These are phyloP conservation scores for Phaseolus lunatus DNA, from an alignment of 306 rosid species.

Conservation along the genomic window DNA sequence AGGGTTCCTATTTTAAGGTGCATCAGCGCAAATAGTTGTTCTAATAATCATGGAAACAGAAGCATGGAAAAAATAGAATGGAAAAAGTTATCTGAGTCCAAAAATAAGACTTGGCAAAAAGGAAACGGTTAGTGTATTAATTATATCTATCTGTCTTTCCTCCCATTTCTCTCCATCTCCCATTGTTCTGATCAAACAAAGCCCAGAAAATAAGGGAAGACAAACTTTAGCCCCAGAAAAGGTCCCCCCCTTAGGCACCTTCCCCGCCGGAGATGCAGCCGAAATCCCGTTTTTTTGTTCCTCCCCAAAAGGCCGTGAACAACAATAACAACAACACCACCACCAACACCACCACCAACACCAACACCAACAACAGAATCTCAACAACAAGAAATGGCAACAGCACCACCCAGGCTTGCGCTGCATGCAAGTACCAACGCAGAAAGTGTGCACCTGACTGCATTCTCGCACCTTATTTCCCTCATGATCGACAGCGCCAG, in stretches of 20 bases:
- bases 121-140: neutral
- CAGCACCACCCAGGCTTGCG: constrained; percentile 87
- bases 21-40: no score
- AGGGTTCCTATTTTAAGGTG: neutral
- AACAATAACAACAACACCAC: constrained; percentile 49
- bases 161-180: constrained; percentile 59
- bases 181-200: constrained; percentile 33
- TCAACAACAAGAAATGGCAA: constrained; percentile 45
- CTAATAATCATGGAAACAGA: neutral
- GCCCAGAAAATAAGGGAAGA: constrained; percentile 46
- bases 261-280: constrained; percentile 86
- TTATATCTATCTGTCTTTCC: constrained; percentile 48
- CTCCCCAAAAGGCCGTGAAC: constrained; percentile 38
- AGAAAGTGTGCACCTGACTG: constrained; percentile 91
- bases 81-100: neutral
- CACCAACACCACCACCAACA: constrained; percentile 43
- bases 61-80: neutral
- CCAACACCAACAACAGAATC: constrained; percentile 40
- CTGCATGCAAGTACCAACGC: constrained; percentile 93
- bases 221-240: constrained; percentile 30
- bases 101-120: neutral
- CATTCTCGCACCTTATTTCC: constrained; percentile 85
- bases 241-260: constrained; percentile 46
- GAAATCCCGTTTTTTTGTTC: constrained; percentile 46
- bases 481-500: constrained; percentile 77